Evolutionary conservation across 352 stramenopile species (phyloP), one percentile per base, ranked within the genome.

Genomic region (Stephanocyclus meneghinianus): DNA sequence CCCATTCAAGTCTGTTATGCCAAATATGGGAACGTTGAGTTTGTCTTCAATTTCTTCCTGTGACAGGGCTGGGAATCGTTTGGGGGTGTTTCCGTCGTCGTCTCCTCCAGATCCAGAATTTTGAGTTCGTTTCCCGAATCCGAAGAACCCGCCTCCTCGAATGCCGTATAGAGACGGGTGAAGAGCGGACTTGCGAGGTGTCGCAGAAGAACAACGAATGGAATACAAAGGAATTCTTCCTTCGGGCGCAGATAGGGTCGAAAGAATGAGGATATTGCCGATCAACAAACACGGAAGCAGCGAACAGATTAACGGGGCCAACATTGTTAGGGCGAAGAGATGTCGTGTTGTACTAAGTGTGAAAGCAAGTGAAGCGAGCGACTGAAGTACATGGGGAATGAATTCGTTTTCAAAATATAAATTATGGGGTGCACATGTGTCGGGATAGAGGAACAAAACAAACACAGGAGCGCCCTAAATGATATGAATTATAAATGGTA

Each of bases 1-100:
- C 2, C 79, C 79, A 45, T 86, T 53, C 1, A 70, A 45, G 40
- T 86, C 79, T 2, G 79, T 86, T n/a, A 86, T 64, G 16, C 67
- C 79, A 68, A 80, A 86, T 42, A 86, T 67, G 6, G 79, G 79
- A 35, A 86, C 64, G 50, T 79, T 78, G 8, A 86, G 60, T 47
- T 76, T 80, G 26, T 83, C 79, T 73, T 80, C 74, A 16, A 86
- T 83, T 70, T 86, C 79, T 26, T 76, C 55, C 51, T 77, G 42
- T 60, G 79, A 78, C 13, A 86, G 26, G 16, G 79, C 61, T 8
- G 79, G 79, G 59, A 74, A 86, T 55, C 67, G 61, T 32, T 69
- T 71, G 48, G 44, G 56, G 5, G 44, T 68, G 59, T 67, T 55
- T 9, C 44, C 32, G 29, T 75, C 68, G 21, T 71, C 67, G 42